Evolutionary conservation across 768 basidiomycete species (phyloP).

Genomic region (Lanmaoa pseudosensibilis): DNA sequence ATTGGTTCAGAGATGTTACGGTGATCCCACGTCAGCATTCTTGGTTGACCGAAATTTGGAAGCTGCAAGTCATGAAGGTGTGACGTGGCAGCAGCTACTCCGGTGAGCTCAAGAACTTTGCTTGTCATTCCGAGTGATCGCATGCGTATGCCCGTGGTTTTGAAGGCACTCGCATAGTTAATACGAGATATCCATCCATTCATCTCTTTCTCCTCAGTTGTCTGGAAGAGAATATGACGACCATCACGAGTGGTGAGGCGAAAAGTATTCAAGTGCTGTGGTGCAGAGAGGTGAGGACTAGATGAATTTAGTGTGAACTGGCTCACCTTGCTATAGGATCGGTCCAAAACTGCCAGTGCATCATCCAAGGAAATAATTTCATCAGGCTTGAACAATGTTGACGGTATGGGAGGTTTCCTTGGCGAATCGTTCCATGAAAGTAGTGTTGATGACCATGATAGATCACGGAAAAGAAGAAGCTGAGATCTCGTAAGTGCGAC

Average conservation of each 20-base stretch:
- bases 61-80: conserved; percentile 70
- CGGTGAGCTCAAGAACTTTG: conserved; percentile 73
- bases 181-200: conserved; percentile 90
- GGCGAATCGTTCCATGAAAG: conserved; percentile 42
- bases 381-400: conserved; percentile 68
- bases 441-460: conserved; percentile 51
- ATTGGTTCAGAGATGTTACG: conserved; percentile 40
- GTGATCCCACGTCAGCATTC: conserved; percentile 42
- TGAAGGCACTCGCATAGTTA: conserved; percentile 94
- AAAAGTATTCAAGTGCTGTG: conserved; percentile 65
- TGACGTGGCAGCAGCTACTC: conserved; percentile 82
- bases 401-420: conserved; percentile 39
- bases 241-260: conserved; percentile 75
- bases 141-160: conserved; percentile 79
- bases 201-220: conserved; percentile 65
- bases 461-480: conserved; percentile 84
- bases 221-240: conserved; percentile 80
- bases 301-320: not conserved
- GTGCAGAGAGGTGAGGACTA: conserved; percentile 2
- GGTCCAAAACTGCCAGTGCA: conserved; percentile 78
- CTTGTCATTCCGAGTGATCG: conserved; percentile 68
- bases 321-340: conserved; percentile 71
- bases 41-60: conserved; percentile 23
- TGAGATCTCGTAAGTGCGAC: conserved; percentile 89
- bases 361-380: conserved; percentile 79